Conservation (phyloP, 2,329 filamentous ascomycete genomes). For the Dothistroma pini region DNA sequence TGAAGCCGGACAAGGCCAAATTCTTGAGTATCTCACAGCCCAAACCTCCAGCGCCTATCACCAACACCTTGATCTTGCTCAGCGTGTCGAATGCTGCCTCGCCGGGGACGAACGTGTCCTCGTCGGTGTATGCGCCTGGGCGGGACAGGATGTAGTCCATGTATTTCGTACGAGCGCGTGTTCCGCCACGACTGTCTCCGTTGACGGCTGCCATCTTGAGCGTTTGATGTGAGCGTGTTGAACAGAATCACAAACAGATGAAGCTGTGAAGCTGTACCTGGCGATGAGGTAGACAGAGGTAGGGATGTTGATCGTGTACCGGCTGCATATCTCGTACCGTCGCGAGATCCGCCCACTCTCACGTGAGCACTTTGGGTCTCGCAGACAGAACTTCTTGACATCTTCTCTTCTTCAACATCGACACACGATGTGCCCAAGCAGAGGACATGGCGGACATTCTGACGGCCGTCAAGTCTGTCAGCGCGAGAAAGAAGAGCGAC, state of each 20-base stretch:
- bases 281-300: background rate
- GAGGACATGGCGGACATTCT: conserved; percentile 49
- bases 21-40: conserved; percentile 98
- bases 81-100: conserved; percentile 54
- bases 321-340: background rate
- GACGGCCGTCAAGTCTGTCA: conserved; percentile 46
- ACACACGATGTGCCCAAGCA: conserved; percentile 21
- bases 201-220: conserved; percentile 17
- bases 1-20: conserved; percentile 90
- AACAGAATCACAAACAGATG: background rate
- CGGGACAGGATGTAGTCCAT: conserved; percentile 76
- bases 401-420: background rate
- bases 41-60: conserved; percentile 84
- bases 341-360: conserved; percentile 6
- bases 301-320: background rate
- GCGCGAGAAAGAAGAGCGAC: background rate
- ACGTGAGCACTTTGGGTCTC: conserved; percentile 3
- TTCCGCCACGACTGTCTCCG: conserved; percentile 43
- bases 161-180: conserved; percentile 58
- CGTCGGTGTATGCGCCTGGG: conserved; percentile 76
- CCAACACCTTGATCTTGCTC: conserved; percentile 59
- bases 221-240: background rate
- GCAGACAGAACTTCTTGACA: background rate
- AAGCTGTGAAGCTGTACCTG: background rate
- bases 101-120: conserved; percentile 43